These are phyloP conservation scores for Suillus weaverae DNA, from an alignment of 768 basidiomycete species.

Conservation along the genomic window DNA sequence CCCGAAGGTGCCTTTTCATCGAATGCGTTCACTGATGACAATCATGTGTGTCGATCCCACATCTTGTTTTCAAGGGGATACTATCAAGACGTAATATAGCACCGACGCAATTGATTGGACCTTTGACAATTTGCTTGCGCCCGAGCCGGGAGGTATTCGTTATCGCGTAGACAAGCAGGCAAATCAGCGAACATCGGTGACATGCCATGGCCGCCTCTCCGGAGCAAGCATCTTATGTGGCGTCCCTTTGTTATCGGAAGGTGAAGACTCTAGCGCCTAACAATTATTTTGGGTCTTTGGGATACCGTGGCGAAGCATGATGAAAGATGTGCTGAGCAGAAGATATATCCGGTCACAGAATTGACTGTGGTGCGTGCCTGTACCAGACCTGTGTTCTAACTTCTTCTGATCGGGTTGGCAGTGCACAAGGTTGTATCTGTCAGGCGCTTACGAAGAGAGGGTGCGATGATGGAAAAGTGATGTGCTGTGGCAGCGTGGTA, in stretches of 20 bases:
- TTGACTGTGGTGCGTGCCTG: not conserved
- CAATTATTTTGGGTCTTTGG: not conserved
- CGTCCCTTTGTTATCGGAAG: no score
- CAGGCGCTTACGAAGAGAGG: not conserved
- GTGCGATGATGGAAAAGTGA: not conserved
- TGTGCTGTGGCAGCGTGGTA: not conserved
- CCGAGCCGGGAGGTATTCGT: no score
- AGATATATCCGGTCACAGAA: not conserved
- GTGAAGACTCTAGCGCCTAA: not conserved
- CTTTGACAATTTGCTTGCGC: not conserved
- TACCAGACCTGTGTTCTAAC: not conserved
- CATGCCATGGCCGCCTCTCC: not conserved
- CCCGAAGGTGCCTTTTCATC: no score
- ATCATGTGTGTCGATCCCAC: not conserved
- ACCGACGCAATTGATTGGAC: not conserved
- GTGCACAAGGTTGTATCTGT: not conserved
- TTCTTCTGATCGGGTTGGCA: not conserved
- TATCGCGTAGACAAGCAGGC: not conserved
- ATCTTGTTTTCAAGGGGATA: no score
- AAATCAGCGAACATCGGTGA: not conserved
- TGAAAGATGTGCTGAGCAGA: not conserved
- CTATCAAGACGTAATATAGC: no score
- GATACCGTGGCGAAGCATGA: not conserved
- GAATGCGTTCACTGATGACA: no score
- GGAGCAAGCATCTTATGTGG: not conserved